These are phyloP conservation scores for Peniophora sp. DNA, from an alignment of 1,284 basidiomycete genomes.

Conservation along the genomic window DNA sequence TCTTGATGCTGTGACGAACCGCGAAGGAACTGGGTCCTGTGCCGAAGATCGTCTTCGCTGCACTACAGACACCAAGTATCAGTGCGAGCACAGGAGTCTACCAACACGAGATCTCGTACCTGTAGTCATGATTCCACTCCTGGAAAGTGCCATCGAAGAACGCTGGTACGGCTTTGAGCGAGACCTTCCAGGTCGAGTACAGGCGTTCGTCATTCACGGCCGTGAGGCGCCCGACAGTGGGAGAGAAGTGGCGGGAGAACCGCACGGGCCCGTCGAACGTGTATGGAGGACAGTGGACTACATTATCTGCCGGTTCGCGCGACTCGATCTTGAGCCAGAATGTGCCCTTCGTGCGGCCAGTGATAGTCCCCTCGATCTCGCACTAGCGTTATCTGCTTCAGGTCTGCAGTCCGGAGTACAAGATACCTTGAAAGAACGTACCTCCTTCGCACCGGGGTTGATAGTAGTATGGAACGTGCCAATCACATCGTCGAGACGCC, in stretches of 20 bases:
- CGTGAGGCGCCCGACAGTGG: constrained; percentile 55
- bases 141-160: constrained; percentile 58
- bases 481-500: constrained; percentile 53
- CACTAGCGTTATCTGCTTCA: too few species aligned
- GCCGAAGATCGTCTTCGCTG: constrained; percentile 61
- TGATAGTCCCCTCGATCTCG: constrained; percentile 44
- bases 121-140: constrained; percentile 58
- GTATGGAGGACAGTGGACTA: constrained; percentile 38
- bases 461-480: constrained; percentile 54
- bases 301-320: constrained; percentile 23
- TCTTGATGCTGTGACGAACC: constrained; percentile 58
- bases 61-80: constrained; percentile 10
- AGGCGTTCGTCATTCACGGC: constrained; percentile 53
- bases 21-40: constrained; percentile 51
- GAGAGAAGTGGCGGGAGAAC: constrained; percentile 61
- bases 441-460: constrained; percentile 50
- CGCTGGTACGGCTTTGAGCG: constrained; percentile 48
- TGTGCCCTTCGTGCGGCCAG: constrained; percentile 43
- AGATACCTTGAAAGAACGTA: constrained; percentile 2
- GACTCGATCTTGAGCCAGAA: constrained; percentile 59
- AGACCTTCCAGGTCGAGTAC: constrained; percentile 79
- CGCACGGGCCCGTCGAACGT: constrained; percentile 67
- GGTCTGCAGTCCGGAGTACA: too few species aligned
- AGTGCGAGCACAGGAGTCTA: too few species aligned
- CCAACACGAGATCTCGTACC: constrained; percentile 8